phyloP scores from a whole-genome alignment of 805 yeast species.

The Helenozyma baotianmanensis region DNA sequence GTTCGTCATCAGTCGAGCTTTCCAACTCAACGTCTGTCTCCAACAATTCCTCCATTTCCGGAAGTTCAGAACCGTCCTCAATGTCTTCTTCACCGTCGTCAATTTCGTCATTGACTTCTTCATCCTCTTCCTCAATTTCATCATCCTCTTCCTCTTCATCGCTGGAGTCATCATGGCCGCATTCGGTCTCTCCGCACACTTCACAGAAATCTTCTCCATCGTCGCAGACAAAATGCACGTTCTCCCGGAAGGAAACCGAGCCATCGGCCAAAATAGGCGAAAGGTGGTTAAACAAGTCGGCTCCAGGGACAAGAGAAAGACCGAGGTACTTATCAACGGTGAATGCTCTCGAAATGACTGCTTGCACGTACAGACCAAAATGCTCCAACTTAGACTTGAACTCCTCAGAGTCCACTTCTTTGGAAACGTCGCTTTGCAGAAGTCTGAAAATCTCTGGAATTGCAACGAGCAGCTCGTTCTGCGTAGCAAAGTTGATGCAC shows the following conservation, averaged over 20 bases:
- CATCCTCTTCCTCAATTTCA: neutral
- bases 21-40: conserved; percentile 11
- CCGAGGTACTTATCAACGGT: conserved; percentile 73
- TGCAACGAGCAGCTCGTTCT: conserved; percentile 20
- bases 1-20: conserved; percentile 18
- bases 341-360: conserved; percentile 75
- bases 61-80: no score
- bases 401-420: conserved; percentile 3
- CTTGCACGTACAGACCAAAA: conserved; percentile 56
- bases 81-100: conserved; percentile 7
- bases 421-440: neutral
- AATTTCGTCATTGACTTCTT: conserved; percentile 1
- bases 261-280: conserved; percentile 25
- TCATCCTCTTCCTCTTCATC: conserved; percentile 8
- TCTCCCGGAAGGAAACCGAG: conserved; percentile 34
- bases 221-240: conserved; percentile 37
- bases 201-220: conserved; percentile 16
- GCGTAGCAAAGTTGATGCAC: conserved; percentile 39
- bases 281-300: conserved; percentile 80
- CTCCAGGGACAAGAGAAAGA: conserved; percentile 81
- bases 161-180: conserved; percentile 14
- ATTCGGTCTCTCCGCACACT: conserved; percentile 16
- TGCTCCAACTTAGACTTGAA: conserved; percentile 25
- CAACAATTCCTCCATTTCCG: no score
- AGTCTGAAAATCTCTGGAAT: conserved; percentile 34